Evolutionary conservation across 805 yeast genomes (phyloP), one percentile per base, ranked within the genome.

Genomic region (Yarrowia hollandica): DNA sequence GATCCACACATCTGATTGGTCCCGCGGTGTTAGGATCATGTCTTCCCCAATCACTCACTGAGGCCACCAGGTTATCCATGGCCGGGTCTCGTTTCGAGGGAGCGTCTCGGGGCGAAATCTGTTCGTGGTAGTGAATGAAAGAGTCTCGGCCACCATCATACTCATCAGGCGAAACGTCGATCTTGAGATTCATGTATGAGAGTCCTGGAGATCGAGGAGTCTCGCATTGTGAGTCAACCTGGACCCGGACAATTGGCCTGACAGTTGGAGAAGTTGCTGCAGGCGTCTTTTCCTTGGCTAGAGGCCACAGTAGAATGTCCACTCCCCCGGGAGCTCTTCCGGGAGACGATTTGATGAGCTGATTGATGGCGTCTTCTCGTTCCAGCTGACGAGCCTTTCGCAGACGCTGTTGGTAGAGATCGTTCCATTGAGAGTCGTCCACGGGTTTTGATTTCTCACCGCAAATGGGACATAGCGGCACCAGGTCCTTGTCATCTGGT

Each of bases 61-160:
- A 48, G 2, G 55, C 21, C 14, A 48, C 2, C 2, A 48, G 55
- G 14, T 48, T 48, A 16, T 22, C 34, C 39, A 48, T 5, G n/a
- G 4, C 30, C 11, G 39, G 30, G 10, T 33, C 55, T 9, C 19
- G 14, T 5, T 15, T n/a, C 4, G 28, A 10, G 6, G 34, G 23
- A 42, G 15, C 11, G 11, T 44, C 37, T 19, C 26, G n/a, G 16
- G 48, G 52, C 4, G 52, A 44, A 3, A 19, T 3, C n/a, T 26
- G 35, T 8, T 44, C 52, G 5, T 44, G 52, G 26, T 44, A 44
- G 18, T 28, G 16, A 4, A 44, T 44, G 35, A 44, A 44, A 8
- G 52, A 28, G 35, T 44, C 52, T 28, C 52, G 35, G 8, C 52
- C 52, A 5, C 52, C 52, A 5, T 44, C 52, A 11, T 44, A 44